Conservation (phyloP, 2,329 filamentous ascomycete species). For the Fusarium newnesense region DNA sequence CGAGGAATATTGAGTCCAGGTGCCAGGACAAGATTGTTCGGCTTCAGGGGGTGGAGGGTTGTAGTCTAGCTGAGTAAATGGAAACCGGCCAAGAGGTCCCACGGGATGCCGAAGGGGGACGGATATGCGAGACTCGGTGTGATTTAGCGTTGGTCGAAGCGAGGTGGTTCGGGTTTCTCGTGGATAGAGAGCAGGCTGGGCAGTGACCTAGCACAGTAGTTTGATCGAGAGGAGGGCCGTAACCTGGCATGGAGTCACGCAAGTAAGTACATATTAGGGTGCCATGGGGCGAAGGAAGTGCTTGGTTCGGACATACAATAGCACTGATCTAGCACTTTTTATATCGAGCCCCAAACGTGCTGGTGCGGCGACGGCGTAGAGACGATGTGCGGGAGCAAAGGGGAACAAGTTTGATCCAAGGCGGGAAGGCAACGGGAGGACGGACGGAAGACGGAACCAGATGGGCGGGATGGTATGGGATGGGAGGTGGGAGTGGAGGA, state of each 20-base stretch:
- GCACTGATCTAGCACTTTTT: constrained; percentile 14
- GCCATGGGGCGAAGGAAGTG: constrained; percentile 6
- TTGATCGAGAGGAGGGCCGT: constrained; percentile 29
- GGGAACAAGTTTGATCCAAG: constrained; percentile 38
- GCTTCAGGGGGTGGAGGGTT: constrained; percentile 32
- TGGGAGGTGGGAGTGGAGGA: constrained; percentile 35
- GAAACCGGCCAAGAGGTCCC: constrained; percentile 24
- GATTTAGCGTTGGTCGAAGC: constrained; percentile 36
- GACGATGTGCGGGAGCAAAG: constrained; percentile 42
- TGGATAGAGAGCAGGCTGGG: constrained; percentile 25
- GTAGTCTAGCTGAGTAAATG: constrained; percentile 21
- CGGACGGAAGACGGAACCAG: constrained; percentile 42
- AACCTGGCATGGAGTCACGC: constrained; percentile 33
- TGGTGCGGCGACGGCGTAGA: constrained; percentile 40
- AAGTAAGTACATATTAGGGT: constrained; percentile 32
- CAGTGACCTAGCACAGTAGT: constrained; percentile 29
- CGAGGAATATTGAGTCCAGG: constrained; percentile 4
- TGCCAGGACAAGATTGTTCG: constrained; percentile 13
- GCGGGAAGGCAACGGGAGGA: constrained; percentile 39
- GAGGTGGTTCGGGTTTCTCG: constrained; percentile 31
- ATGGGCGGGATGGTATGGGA: constrained; percentile 33
- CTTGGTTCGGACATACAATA: constrained; percentile 15
- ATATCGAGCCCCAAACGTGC: constrained; percentile 23
- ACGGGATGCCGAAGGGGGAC: constrained; percentile 24
- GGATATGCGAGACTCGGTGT: constrained; percentile 36